These are phyloP conservation scores for Plasmopara muralis DNA, from an alignment of 352 stramenopile species.

Conservation along the genomic window DNA sequence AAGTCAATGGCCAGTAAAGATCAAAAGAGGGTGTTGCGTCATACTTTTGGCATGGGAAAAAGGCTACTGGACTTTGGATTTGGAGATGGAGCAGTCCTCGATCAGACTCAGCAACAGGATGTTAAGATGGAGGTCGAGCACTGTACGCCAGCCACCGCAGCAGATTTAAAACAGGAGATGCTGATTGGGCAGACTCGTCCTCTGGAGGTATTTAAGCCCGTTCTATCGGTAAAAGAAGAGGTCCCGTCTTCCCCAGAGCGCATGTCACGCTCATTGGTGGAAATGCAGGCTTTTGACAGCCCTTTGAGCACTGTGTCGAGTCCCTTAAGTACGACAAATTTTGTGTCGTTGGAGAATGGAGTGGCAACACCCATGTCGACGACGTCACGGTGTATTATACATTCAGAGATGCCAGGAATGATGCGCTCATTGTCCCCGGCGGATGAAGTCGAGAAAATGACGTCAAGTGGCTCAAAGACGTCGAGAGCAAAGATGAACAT, in stretches of 20 bases:
- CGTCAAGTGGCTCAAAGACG: conserved; percentile 39
- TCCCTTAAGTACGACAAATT: conserved; percentile 25
- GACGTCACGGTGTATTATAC: conserved; percentile 19
- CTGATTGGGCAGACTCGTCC: background rate
- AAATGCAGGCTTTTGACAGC: conserved; percentile 30
- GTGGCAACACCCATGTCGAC: conserved; percentile 16
- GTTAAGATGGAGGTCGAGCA: conserved; percentile 16
- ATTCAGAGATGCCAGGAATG: conserved; percentile 15
- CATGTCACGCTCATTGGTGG: conserved; percentile 9
- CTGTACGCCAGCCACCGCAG: background rate
- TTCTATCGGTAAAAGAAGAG: conserved; percentile 18
- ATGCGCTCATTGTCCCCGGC: conserved; percentile 46
- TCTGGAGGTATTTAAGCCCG: conserved; percentile 1
- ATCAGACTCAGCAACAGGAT: conserved; percentile 19
- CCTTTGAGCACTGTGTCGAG: conserved; percentile 30
- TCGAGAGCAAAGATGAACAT: conserved; percentile 54
- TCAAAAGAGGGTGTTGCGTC: conserved; percentile 41
- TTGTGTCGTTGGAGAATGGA: conserved; percentile 30
- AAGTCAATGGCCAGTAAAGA: conserved; percentile 17
- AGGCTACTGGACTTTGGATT: conserved; percentile 49
- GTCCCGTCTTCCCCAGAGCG: conserved; percentile 10
- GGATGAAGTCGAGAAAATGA: conserved; percentile 56
- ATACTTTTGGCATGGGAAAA: conserved; percentile 49
- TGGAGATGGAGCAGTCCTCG: conserved; percentile 7
- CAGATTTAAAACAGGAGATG: background rate